These are phyloP conservation scores for Dovyalis caffra DNA, from an alignment of 345 rosid species.

Conservation along the genomic window DNA sequence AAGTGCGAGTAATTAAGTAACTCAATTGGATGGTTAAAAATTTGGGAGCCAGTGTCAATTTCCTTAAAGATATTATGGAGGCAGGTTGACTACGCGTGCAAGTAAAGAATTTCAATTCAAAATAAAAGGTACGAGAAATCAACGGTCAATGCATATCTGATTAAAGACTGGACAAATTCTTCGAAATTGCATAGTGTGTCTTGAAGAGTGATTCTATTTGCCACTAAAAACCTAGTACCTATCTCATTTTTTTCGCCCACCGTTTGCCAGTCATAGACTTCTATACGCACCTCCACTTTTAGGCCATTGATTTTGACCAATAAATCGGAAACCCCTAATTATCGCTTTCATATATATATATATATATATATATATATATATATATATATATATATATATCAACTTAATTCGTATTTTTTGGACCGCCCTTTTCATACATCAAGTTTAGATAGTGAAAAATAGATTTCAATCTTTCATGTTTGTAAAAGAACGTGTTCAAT, in stretches of 20 bases:
- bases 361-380: too few relatives aligned
- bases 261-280: not conserved
- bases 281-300: not conserved
- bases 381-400: too few relatives aligned
- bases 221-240: not conserved
- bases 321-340: not conserved
- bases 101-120: conserved; percentile 13
- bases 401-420: too few relatives aligned
- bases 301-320: not conserved
- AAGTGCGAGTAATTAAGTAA: too few relatives aligned
- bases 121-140: not conserved
- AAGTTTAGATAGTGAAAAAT: too few relatives aligned
- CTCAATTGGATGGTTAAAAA: not conserved
- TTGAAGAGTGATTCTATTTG: not conserved
- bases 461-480: too few relatives aligned
- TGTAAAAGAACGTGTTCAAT: too few relatives aligned
- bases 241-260: too few relatives aligned
- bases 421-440: too few relatives aligned
- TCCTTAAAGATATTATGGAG: not conserved
- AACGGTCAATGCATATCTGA: conserved; percentile 19
- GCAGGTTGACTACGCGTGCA: conserved; percentile 36
- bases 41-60: not conserved
- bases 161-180: not conserved
- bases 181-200: not conserved
- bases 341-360: too few relatives aligned